phyloP scores from a whole-genome alignment of 495 filamentous ascomycete genomes.

The Trichoderma asperelloides region DNA sequence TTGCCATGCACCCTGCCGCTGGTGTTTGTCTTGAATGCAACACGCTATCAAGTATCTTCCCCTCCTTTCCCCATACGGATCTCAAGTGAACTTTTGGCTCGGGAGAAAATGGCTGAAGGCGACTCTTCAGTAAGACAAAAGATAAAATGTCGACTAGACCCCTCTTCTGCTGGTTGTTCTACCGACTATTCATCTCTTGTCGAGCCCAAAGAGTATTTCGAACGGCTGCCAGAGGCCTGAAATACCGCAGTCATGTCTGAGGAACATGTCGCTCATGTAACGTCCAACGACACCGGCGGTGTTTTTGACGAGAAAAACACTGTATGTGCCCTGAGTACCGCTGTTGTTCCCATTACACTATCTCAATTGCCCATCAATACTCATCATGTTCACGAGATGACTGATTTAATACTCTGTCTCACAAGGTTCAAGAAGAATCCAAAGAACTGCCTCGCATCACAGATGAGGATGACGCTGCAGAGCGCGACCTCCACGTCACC shows the following conservation, averaged over 20 bases:
- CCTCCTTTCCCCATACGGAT: background rate
- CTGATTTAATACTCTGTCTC: background rate
- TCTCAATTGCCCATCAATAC: background rate
- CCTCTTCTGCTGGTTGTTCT: background rate
- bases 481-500: slow-evolving; percentile 18
- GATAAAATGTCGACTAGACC: background rate
- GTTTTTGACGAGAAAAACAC: background rate
- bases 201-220: background rate
- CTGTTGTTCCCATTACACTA: background rate
- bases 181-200: background rate
- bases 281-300: background rate
- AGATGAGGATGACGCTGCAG: background rate
- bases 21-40: background rate
- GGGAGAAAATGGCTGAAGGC: background rate
- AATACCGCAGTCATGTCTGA: background rate
- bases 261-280: background rate
- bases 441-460: background rate
- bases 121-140: background rate
- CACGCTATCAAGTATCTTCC: background rate
- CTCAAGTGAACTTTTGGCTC: background rate
- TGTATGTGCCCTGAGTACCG: background rate
- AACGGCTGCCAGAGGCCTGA: background rate
- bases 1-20: background rate
- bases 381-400: background rate
- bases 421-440: background rate